Evolutionary conservation across 2,329 filamentous ascomycete species (phyloP).

Genomic region (Fonsecaea nubica): DNA sequence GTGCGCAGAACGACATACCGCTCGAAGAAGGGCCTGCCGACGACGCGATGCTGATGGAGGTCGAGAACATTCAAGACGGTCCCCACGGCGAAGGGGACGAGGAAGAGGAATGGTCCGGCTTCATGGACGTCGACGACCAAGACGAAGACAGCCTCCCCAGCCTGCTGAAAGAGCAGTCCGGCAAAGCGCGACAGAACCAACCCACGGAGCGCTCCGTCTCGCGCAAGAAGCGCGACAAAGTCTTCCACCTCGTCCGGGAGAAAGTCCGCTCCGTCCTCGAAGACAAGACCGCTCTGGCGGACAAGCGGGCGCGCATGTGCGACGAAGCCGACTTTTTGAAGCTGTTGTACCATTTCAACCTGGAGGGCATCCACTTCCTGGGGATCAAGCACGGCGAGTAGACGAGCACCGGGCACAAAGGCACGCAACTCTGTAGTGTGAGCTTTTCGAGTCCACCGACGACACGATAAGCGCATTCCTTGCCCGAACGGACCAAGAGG

Average conservation of each 20-base stretch:
- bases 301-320: constrained; percentile 82
- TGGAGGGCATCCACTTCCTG: constrained; percentile 89
- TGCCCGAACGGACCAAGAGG: too few species aligned
- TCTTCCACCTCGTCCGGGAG: constrained; percentile 79
- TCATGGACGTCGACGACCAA: constrained; percentile 55
- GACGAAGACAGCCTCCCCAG: constrained; percentile 73
- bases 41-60: constrained; percentile 47
- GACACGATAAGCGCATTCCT: neutral
- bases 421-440: neutral
- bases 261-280: constrained; percentile 88
- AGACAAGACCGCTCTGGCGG: constrained; percentile 77
- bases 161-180: constrained; percentile 75
- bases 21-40: constrained; percentile 70
- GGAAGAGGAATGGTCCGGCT: constrained; percentile 47
- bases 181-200: constrained; percentile 38
- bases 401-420: neutral
- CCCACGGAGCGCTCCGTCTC: constrained; percentile 57
- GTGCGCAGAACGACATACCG: constrained; percentile 80
- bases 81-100: constrained; percentile 42
- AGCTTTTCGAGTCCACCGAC: too few species aligned
- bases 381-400: constrained; percentile 16
- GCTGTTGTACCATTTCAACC: constrained; percentile 82
- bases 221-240: constrained; percentile 77
- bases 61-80: constrained; percentile 44
- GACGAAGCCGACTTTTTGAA: constrained; percentile 92